These are phyloP conservation scores for Xylariaceae sp. DNA, from an alignment of 2,329 filamentous ascomycete genomes.

Conservation along the genomic window DNA sequence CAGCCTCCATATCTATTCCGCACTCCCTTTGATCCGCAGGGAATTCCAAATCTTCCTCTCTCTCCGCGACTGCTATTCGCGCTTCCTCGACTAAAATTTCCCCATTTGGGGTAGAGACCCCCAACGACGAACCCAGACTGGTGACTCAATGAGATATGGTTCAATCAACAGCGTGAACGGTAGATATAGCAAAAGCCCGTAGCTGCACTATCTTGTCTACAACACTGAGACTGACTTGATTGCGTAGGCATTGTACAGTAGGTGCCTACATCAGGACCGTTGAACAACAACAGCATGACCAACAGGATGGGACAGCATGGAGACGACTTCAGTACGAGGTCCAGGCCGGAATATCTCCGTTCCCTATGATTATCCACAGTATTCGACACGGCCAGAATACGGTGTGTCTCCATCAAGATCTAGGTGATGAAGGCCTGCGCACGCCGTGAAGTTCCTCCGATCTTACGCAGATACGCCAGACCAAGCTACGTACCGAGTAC, in stretches of 20 bases:
- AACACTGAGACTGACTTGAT: slow-evolving; percentile 8
- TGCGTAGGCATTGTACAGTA: no score
- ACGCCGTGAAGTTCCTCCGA: slow-evolving; percentile 20
- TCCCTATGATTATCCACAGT: neutral
- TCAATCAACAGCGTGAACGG: no score
- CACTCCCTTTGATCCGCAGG: neutral
- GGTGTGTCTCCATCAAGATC: neutral
- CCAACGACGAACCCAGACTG: no score
- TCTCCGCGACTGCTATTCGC: neutral
- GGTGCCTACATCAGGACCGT: no score
- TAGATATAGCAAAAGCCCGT: no score
- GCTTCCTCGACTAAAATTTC: slow-evolving; percentile 20
- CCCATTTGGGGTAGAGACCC: slow-evolving; percentile 7
- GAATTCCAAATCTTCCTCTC: slow-evolving; percentile 20
- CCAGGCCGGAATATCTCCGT: neutral
- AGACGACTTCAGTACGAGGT: no score
- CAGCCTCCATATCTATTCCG: slow-evolving; percentile 5
- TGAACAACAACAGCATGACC: neutral
- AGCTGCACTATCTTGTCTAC: neutral
- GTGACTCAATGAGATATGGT: no score
- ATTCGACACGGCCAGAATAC: no score
- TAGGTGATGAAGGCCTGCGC: neutral
- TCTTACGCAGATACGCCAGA: slow-evolving; percentile 11
- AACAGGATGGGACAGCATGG: no score
- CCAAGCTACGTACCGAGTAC: neutral